Evolutionary conservation across 2,329 filamentous ascomycete species (phyloP).

Genomic region (Pyrenophora tritici-repentis): DNA sequence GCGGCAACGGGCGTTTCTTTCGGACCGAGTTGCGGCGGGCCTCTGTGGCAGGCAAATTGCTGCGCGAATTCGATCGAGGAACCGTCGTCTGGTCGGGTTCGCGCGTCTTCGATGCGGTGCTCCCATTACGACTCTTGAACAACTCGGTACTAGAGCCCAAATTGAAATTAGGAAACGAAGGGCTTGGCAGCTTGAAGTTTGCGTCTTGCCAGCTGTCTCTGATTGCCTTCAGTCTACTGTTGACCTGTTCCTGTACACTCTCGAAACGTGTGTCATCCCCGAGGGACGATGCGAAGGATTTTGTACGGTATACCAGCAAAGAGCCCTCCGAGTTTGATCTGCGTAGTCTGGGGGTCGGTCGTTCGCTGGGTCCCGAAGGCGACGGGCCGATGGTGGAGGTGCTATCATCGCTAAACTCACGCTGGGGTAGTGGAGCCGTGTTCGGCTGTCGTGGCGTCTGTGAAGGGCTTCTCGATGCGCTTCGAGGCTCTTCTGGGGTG

Average conservation of each 20-base stretch:
- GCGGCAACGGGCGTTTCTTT: constrained; percentile 18
- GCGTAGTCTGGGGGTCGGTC: constrained; percentile 51
- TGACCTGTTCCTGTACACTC: constrained; percentile 81
- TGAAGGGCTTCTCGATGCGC: constrained; percentile 4
- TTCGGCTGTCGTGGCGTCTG: constrained; percentile 17
- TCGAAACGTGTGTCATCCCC: constrained; percentile 83
- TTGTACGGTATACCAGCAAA: constrained; percentile 70
- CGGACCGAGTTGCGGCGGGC: constrained; percentile 20
- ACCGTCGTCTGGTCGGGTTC: constrained; percentile 17
- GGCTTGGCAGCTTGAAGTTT: constrained; percentile 66
- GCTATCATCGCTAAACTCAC: constrained; percentile 25
- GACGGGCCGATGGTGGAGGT: constrained; percentile 20
- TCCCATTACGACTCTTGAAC: constrained; percentile 27
- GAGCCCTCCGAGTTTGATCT: constrained; percentile 78
- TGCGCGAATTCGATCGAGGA: constrained; percentile 25
- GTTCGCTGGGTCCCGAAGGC: constrained; percentile 13
- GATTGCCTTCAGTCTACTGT: constrained; percentile 87
- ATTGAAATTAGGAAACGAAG: constrained; percentile 60
- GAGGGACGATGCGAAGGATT: constrained; percentile 79
- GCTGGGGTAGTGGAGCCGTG: constrained; percentile 24
- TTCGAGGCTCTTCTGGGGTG: constrained; percentile 11
- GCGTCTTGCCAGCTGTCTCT: constrained; percentile 86
- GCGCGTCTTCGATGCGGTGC: constrained; percentile 14
- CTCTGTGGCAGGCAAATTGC: constrained; percentile 19
- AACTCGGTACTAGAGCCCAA: constrained; percentile 41